Evolutionary conservation across 495 filamentous ascomycete genomes (phyloP).

Genomic region (Poronia punctata): DNA sequence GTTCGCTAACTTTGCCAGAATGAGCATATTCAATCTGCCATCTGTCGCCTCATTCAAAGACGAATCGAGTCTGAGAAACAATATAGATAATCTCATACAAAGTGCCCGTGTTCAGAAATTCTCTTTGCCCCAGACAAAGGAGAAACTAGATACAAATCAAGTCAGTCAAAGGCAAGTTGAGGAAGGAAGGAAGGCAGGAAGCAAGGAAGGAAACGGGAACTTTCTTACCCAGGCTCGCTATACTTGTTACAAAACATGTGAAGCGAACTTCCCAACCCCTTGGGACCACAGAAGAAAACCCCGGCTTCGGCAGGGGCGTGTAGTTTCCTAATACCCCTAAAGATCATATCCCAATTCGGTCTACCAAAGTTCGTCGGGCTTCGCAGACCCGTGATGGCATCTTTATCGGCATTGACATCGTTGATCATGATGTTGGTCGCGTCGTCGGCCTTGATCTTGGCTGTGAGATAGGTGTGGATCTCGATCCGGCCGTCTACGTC

Average conservation of each 20-base stretch:
- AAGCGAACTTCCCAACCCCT: slow-evolving; percentile 58
- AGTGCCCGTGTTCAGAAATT: slow-evolving; percentile 72
- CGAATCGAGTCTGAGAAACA: neutral
- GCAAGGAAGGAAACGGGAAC: neutral
- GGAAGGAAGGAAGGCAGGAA: neutral
- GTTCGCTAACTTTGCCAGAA: too few relatives aligned
- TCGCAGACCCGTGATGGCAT: slow-evolving; percentile 67
- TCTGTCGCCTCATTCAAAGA: too few relatives aligned
- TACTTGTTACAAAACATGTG: slow-evolving; percentile 75
- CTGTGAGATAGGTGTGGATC: slow-evolving; percentile 42
- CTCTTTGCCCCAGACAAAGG: slow-evolving; percentile 69
- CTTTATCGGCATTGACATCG: slow-evolving; percentile 70
- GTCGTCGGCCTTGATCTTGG: slow-evolving; percentile 70
- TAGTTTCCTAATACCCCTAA: slow-evolving; percentile 65
- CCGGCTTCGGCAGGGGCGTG: slow-evolving; percentile 65
- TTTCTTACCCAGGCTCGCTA: slow-evolving; percentile 58
- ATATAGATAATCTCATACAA: too few relatives aligned
- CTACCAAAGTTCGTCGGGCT: slow-evolving; percentile 72
- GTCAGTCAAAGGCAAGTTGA: neutral
- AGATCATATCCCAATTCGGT: slow-evolving; percentile 76
- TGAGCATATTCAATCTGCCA: too few relatives aligned
- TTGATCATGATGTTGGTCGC: slow-evolving; percentile 82
- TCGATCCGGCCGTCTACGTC: slow-evolving; percentile 75
- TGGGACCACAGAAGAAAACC: slow-evolving; percentile 76
- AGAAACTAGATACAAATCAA: slow-evolving; percentile 32